phyloP scores from a whole-genome alignment of 176 grass and related monocot genomes.

The Saccharum officinarum region DNA sequence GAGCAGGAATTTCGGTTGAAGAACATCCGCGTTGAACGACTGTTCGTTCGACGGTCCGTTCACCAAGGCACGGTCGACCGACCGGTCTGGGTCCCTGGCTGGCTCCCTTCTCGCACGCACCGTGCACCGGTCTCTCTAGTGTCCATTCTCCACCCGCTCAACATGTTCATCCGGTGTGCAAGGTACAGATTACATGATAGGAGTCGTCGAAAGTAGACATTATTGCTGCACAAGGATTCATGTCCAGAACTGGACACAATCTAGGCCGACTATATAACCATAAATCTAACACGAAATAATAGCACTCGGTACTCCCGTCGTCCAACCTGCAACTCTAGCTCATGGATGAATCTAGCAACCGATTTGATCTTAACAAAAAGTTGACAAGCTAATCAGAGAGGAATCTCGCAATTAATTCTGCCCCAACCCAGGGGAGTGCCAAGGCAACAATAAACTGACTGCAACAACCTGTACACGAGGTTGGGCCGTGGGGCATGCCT shows the following conservation, averaged over 20 bases:
- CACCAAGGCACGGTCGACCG: too few species aligned
- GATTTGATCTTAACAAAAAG: not conserved
- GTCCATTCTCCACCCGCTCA: too few species aligned
- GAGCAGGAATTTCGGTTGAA: not conserved
- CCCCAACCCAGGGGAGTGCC: not conserved
- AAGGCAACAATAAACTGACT: slow-evolving; percentile 2
- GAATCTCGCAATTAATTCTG: not conserved
- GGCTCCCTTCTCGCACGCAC: not conserved
- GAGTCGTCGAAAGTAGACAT: not conserved
- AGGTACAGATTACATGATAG: not conserved
- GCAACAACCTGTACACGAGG: slow-evolving; percentile 18
- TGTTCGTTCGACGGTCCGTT: too few species aligned
- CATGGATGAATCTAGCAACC: not conserved
- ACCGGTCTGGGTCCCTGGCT: too few species aligned
- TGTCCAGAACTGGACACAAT: not conserved
- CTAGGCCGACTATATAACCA: too few species aligned
- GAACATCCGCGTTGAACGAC: not conserved
- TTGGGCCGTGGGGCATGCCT: not conserved
- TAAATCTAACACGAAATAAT: not conserved
- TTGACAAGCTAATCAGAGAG: not conserved
- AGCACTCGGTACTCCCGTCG: not conserved
- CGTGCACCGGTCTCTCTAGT: not conserved
- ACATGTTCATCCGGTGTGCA: too few species aligned
- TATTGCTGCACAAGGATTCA: not conserved
- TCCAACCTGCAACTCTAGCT: too few species aligned